phyloP scores from a whole-genome alignment of 1,284 basidiomycete genomes.

The Paramarasmius palmivorus region DNA sequence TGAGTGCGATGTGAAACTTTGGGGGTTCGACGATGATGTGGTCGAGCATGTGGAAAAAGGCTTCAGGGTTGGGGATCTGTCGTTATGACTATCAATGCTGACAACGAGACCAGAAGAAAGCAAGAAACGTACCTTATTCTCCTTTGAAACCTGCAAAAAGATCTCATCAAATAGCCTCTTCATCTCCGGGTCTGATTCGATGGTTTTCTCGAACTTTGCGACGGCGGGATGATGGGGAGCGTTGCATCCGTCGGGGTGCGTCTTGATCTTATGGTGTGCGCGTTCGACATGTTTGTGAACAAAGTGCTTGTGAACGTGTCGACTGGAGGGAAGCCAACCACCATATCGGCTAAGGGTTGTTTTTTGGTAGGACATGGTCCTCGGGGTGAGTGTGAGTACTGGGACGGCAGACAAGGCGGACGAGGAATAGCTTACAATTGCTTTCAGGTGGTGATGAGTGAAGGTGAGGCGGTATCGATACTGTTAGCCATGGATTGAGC shows the following conservation, averaged over 20 bases:
- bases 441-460: too few species aligned
- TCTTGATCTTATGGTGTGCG: background rate
- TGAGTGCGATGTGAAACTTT: slow-evolving; percentile 14
- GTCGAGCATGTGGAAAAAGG: slow-evolving; percentile 15
- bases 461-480: too few species aligned
- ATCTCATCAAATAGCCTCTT: slow-evolving; percentile 12
- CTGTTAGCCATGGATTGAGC: too few species aligned
- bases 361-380: slow-evolving; percentile 4
- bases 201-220: slow-evolving; percentile 11
- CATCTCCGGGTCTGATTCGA: slow-evolving; percentile 11
- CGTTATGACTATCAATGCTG: background rate
- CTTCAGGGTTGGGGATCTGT: slow-evolving; percentile 14
- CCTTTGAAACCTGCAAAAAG: slow-evolving; percentile 15
- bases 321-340: slow-evolving; percentile 5
- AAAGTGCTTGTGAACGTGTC: slow-evolving; percentile 3
- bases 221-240: slow-evolving; percentile 6
- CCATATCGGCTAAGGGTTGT: slow-evolving; percentile 20
- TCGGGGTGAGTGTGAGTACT: too few species aligned
- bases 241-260: background rate
- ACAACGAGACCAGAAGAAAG: background rate
- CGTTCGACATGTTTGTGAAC: background rate
- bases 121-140: slow-evolving; percentile 13
- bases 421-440: too few species aligned
- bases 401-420: too few species aligned
- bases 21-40: slow-evolving; percentile 15